These are phyloP conservation scores for Xylariaceae sp. DNA, from an alignment of 2,329 filamentous ascomycete genomes.

Conservation along the genomic window DNA sequence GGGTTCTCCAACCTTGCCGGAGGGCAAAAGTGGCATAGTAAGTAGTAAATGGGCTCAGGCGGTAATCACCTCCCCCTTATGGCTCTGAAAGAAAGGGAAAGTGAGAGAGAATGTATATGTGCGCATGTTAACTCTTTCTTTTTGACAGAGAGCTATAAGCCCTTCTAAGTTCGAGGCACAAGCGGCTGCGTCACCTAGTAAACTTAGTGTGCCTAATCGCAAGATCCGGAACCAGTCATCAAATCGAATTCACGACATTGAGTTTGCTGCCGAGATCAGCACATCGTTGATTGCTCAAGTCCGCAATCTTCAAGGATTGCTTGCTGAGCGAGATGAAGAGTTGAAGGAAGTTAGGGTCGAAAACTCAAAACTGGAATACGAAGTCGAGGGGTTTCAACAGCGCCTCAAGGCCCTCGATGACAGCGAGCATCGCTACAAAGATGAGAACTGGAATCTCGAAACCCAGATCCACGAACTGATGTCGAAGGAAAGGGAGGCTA, in stretches of 20 bases:
- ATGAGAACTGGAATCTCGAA: constrained; percentile 97
- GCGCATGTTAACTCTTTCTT: constrained; percentile 15
- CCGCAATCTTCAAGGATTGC: constrained; percentile 76
- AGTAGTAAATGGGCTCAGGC: constrained; percentile 23
- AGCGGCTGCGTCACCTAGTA: constrained; percentile 79
- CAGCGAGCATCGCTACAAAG: constrained; percentile 92
- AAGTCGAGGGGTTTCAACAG: constrained; percentile 72
- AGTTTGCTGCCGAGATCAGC: constrained; percentile 97
- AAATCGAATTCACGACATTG: constrained; percentile 88
- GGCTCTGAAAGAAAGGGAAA: neutral
- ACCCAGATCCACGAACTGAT: constrained; percentile 83
- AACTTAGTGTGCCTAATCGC: constrained; percentile 78
- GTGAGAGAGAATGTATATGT: neutral
- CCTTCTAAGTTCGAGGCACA: constrained; percentile 78
- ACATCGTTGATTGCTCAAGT: constrained; percentile 92
- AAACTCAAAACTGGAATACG: constrained; percentile 73
- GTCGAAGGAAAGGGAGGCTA: constrained; percentile 65
- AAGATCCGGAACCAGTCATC: constrained; percentile 86
- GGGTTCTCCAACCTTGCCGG: constrained; percentile 49
- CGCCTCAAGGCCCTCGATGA: constrained; percentile 80
- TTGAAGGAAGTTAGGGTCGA: constrained; percentile 70
- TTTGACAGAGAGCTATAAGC: constrained; percentile 58
- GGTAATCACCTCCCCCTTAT: neutral
- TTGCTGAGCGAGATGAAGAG: constrained; percentile 83
- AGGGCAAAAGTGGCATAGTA: constrained; percentile 49